Evolutionary conservation across 768 basidiomycete species (phyloP).

Genomic region (Pleurotus citrinopileatus): DNA sequence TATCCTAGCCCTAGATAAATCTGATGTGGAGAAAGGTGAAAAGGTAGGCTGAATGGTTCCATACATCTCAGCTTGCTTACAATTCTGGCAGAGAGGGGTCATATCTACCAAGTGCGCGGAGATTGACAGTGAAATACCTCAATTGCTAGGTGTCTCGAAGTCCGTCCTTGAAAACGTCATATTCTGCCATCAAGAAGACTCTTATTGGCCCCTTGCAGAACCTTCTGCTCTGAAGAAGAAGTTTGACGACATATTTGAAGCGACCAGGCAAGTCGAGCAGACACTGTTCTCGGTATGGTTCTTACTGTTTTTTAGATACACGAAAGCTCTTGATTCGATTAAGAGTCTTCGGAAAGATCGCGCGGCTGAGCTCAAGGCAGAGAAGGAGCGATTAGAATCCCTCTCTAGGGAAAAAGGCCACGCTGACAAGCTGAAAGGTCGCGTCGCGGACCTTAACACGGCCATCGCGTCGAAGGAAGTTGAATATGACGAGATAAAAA

Average conservation of each 20-base stretch:
- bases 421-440: slow-evolving; percentile 76
- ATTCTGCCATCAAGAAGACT: slow-evolving; percentile 99
- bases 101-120: slow-evolving; percentile 98
- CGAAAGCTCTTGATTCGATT: slow-evolving; percentile 93
- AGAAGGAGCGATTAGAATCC: slow-evolving; percentile 80
- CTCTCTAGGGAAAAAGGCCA: slow-evolving; percentile 81
- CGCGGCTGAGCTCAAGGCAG: slow-evolving; percentile 85
- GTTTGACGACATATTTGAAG: slow-evolving; percentile 99
- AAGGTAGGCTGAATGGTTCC: slow-evolving; percentile 54
- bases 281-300: background rate
- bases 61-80: background rate
- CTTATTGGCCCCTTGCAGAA: slow-evolving; percentile 96
- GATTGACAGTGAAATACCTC: slow-evolving; percentile 92
- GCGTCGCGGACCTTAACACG: slow-evolving; percentile 58
- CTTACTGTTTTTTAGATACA: slow-evolving; percentile 59
- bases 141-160: slow-evolving; percentile 91
- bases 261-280: slow-evolving; percentile 67
- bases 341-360: slow-evolving; percentile 89
- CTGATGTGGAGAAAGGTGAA: slow-evolving; percentile 59
- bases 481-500: slow-evolving; percentile 70
- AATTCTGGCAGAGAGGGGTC: slow-evolving; percentile 58
- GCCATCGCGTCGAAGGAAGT: slow-evolving; percentile 68
- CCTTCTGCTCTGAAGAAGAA: slow-evolving; percentile 94
- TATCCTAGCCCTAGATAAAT: slow-evolving; percentile 73
- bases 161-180: slow-evolving; percentile 99